Evolutionary conservation across 768 basidiomycete genomes (phyloP), one percentile per base, ranked within the genome.

Genomic region (Psilocybe sp.): DNA sequence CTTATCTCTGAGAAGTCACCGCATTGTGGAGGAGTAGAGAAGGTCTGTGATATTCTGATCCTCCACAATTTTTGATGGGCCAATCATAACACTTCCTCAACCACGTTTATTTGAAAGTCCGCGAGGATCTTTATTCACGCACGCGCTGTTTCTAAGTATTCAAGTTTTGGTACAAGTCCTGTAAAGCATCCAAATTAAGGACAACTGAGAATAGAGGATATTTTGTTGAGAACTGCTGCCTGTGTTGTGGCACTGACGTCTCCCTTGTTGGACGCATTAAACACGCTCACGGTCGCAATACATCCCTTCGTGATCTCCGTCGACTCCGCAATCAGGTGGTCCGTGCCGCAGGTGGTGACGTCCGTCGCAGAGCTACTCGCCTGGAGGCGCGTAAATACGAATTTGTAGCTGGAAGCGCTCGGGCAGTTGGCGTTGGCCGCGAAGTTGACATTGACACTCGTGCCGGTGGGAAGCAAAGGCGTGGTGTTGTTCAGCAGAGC

Each of bases 361-460:
- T 81, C 77, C 33, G 57, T 64, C 5, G 67, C 67, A 6, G 54
- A 53, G 13, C 62, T 55, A 51, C 64, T 60, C 5, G 60, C 51
- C 16, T 60, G 36, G 18, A 79, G 62, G 15, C 78, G 65, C 20
- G 77, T 74, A 39, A 79, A 64, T 1, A 80, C 67, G 54, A 72
- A 80, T 44, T 65, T 67, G 65, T 67, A 78, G 39, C 63, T 67
- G 9, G 59, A 49, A 6, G 70, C 65, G 19, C 59, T 61, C n/a
- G 68, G 47, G 55, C 79, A 80, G 46, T 56, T 65, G 42, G 60
- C 60, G 1, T 62, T 69, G 9, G 73, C 54, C 1, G 75, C 71
- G 57, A 72, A 79, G 65, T 81, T 82, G 56, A 82, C 78, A 59
- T 79, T 80, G 50, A 82, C 51, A 38, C 66, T 67, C 47, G 71